phyloP scores from a whole-genome alignment of 306 rosid genomes.

The Herpetospermum pedunculosum region DNA sequence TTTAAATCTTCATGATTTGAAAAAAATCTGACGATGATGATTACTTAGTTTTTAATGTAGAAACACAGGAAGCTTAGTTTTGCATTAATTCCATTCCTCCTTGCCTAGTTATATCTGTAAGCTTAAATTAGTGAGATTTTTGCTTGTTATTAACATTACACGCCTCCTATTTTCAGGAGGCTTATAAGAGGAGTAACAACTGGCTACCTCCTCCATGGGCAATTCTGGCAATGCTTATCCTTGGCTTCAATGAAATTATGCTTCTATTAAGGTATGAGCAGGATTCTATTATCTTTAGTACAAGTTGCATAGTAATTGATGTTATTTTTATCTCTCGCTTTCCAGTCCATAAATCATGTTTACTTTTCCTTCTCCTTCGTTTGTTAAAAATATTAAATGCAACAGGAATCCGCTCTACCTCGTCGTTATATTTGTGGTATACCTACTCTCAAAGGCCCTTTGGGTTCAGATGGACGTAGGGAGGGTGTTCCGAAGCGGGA shows the following conservation, averaged over 20 bases:
- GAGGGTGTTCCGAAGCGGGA: conserved; percentile 52
- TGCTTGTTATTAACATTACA: background rate
- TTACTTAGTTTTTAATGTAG: background rate
- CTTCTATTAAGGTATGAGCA: conserved; percentile 47
- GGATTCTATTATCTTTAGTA: background rate
- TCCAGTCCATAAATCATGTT: background rate
- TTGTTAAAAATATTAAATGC: conserved; percentile 2
- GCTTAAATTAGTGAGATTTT: background rate
- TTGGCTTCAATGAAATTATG: conserved; percentile 83
- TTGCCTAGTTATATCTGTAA: background rate
- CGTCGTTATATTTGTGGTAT: conserved; percentile 43
- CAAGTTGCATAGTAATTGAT: background rate
- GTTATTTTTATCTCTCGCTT: background rate
- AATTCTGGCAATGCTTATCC: conserved; percentile 53
- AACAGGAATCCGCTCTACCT: conserved; percentile 83
- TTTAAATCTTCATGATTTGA: background rate
- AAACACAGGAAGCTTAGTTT: background rate
- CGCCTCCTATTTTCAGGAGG: conserved; percentile 45
- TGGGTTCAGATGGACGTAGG: conserved; percentile 76
- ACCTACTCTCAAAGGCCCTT: conserved; percentile 51
- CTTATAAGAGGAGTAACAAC: conserved; percentile 59
- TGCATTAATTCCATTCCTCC: background rate
- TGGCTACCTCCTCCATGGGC: conserved; percentile 98
- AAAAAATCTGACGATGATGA: background rate
- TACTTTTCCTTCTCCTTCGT: background rate